Base-by-base conservation (phyloP, 2,329 filamentous ascomycete genomes). In the Lithohypha guttulata region DNA sequence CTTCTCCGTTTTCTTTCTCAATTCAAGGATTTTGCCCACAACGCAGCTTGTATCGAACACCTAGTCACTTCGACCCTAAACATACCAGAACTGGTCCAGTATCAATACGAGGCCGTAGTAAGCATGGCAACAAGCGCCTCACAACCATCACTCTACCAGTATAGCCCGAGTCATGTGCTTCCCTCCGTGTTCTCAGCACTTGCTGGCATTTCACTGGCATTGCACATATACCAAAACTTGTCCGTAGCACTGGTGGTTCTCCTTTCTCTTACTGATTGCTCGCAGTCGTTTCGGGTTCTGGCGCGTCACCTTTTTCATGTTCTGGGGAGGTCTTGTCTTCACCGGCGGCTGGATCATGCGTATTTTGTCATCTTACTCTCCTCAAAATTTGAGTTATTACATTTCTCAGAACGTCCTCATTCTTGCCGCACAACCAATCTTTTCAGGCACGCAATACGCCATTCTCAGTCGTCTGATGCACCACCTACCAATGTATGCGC, bases 401-500 rank as follows among this genome's bases (percentile, higher is more conserved):
- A 57, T 59, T 36, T 57, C 55, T 6, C 59, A 61, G 42, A 48
- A 47, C 6, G 41, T 60, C 10, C 54, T 60, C 39, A 53, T 61
- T 37, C 53, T 55, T 23, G 44, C 46, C 6, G 59, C 55, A 3
- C 59, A 58, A 6, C 59, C 59, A 2, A 51, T 61, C 21, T 62
- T 59, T 45, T 55, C 59, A 0, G 59, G 58, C 13, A 51, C 57
- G 3, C 59, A 58, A 25, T 62, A 62, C 43, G 58, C 57, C 37
- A 46, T 61, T 17, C 49, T 62, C 22, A 59, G 57, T 5, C 52
- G 58, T 18, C 43, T 62, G 7, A 54, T 60, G 55, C 51, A 56
- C 43, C 62, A 62, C 41, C 47, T 61, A 5, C 59, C 59, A 2
- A 58, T 59, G 56, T 55, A 60, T 34, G 51, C 59, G n/a, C 52